Evolutionary conservation across 306 rosid genomes (phyloP).

Genomic region (Quercus wislizeni): DNA sequence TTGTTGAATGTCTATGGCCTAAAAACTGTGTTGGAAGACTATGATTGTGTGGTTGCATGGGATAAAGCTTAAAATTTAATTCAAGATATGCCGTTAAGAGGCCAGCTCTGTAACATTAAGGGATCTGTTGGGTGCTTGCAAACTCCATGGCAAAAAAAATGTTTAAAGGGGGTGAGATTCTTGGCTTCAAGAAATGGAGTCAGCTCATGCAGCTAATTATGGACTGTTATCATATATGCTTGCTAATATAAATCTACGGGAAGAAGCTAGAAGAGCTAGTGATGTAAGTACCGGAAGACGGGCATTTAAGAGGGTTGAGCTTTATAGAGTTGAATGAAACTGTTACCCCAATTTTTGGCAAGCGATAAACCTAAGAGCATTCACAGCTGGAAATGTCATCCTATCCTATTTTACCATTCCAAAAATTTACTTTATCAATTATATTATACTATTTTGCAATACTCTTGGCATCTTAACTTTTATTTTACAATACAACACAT

Average conservation of each 20-base stretch:
- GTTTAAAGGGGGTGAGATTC: slow-evolving; percentile 37
- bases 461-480: fast-evolving
- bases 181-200: slow-evolving; percentile 43
- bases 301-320: slow-evolving; percentile 48
- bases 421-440: no score
- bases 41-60: slow-evolving; percentile 47
- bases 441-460: no score
- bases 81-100: slow-evolving; percentile 34
- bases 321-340: slow-evolving; percentile 38
- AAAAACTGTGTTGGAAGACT: slow-evolving; percentile 36
- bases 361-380: slow-evolving; percentile 8
- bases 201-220: slow-evolving; percentile 37
- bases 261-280: slow-evolving; percentile 40
- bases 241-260: slow-evolving; percentile 27
- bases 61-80: slow-evolving; percentile 36
- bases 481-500: no score
- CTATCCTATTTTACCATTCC: no score
- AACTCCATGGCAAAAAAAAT: slow-evolving; percentile 25
- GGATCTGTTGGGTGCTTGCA: slow-evolving; percentile 39
- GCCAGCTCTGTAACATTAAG: slow-evolving; percentile 47
- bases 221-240: slow-evolving; percentile 41
- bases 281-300: slow-evolving; percentile 23
- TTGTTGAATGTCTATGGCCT: slow-evolving; percentile 27
- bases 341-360: slow-evolving; percentile 36
- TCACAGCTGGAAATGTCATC: no score